Conservation (phyloP, 177 flowering plant genomes). For the Vitis hybrid region DNA sequence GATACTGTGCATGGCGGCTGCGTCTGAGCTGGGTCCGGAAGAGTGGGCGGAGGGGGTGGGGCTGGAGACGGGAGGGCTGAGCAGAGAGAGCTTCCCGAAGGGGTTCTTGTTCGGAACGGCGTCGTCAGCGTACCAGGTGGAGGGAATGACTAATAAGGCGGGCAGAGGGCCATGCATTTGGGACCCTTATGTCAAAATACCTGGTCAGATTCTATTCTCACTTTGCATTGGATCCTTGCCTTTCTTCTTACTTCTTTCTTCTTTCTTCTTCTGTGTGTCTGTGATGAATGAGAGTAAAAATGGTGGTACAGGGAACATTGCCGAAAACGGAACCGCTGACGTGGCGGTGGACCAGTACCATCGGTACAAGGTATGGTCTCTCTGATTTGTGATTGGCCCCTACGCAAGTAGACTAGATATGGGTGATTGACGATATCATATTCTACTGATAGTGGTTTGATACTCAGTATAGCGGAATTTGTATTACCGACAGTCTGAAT, state of each 20-base stretch:
- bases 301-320: slow-evolving; percentile 45
- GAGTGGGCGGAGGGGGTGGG: too few relatives aligned
- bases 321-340: slow-evolving; percentile 61
- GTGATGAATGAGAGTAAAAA: too few relatives aligned
- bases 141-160: background rate
- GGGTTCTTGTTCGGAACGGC: slow-evolving; percentile 8
- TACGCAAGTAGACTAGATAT: background rate
- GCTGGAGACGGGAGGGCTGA: background rate
- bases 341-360: slow-evolving; percentile 87
- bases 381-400: background rate
- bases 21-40: too few relatives aligned
- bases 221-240: too few relatives aligned
- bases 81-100: slow-evolving; percentile 1
- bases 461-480: too few relatives aligned
- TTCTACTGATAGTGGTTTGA: too few relatives aligned
- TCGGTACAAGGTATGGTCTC: slow-evolving; percentile 56
- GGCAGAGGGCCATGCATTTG: slow-evolving; percentile 4
- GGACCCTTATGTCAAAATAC: slow-evolving; percentile 2
- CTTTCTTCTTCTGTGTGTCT: too few relatives aligned
- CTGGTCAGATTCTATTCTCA: background rate
- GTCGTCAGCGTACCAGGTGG: slow-evolving; percentile 7
- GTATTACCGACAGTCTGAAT: too few relatives aligned
- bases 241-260: too few relatives aligned
- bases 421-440: too few relatives aligned
- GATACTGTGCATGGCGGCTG: too few relatives aligned